Evolutionary conservation across 2,329 filamentous ascomycete species (phyloP).

Genomic region (Apiospora sp.): DNA sequence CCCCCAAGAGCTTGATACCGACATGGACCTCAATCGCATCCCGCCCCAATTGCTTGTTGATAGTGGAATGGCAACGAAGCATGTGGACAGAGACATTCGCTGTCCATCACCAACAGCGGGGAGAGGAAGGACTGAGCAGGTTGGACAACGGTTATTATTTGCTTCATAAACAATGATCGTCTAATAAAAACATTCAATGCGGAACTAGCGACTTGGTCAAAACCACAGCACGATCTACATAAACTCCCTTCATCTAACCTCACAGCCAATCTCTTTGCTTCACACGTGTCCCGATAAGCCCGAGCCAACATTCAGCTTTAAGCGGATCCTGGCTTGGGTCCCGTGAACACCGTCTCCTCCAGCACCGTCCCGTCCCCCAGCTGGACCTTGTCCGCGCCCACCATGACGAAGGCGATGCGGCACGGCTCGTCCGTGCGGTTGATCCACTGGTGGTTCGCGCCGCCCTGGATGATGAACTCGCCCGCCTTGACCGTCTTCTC

Average conservation of each 20-base stretch:
- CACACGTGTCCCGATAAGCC: not conserved
- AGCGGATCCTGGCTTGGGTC: not conserved
- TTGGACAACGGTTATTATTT: not conserved
- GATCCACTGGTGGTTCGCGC: conserved; percentile 58
- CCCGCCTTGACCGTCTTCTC: conserved; percentile 47
- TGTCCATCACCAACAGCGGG: not conserved
- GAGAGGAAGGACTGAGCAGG: not conserved
- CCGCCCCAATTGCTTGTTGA: not conserved
- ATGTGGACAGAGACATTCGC: not conserved
- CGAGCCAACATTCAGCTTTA: not conserved
- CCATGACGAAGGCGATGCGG: conserved; percentile 49
- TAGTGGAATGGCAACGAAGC: not conserved
- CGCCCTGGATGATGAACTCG: conserved; percentile 52
- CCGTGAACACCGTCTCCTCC: conserved; percentile 42
- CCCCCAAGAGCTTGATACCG: not conserved
- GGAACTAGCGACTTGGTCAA: not conserved
- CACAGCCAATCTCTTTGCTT: not conserved
- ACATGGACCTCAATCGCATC: not conserved
- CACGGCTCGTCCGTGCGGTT: conserved; percentile 49
- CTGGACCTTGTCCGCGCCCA: conserved; percentile 49
- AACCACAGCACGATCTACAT: not conserved
- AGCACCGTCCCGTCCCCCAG: conserved; percentile 46
- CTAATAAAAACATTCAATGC: not conserved
- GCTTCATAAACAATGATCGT: not conserved
- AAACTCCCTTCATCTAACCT: too few species aligned